These are phyloP conservation scores for Isatis tinctoria DNA, from an alignment of 345 rosid species.

Conservation along the genomic window DNA sequence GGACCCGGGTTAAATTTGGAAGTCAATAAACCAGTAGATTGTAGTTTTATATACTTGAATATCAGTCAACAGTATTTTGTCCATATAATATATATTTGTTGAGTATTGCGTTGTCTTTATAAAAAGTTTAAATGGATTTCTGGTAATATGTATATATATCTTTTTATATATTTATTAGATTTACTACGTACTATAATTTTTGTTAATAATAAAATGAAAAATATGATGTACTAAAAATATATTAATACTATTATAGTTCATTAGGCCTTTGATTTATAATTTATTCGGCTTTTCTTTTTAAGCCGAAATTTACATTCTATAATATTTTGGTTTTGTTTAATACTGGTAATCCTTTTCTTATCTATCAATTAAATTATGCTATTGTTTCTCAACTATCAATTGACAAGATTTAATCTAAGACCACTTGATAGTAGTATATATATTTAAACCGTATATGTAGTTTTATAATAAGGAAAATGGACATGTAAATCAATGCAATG, in stretches of 20 bases:
- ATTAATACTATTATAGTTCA: no score
- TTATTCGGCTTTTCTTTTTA: no score
- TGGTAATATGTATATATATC: neutral
- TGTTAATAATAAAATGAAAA: neutral
- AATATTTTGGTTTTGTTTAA: neutral
- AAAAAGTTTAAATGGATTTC: neutral
- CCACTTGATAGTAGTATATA: neutral
- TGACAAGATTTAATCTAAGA: neutral
- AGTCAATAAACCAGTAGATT: neutral
- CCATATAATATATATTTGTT: neutral
- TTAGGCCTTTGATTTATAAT: no score
- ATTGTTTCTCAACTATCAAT: neutral
- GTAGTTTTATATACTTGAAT: neutral
- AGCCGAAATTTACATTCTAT: no score
- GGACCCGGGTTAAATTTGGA: neutral
- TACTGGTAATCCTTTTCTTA: neutral
- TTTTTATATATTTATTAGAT: neutral
- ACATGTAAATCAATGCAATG: conserved; percentile 4
- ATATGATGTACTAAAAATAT: neutral
- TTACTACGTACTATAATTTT: neutral
- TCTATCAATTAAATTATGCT: neutral
- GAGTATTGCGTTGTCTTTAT: neutral
- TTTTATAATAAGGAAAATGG: neutral
- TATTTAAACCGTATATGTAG: neutral
- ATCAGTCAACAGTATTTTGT: neutral